These are phyloP conservation scores for Davidsoniella neocaledoniae DNA, from an alignment of 2,329 filamentous ascomycete genomes.

Conservation along the genomic window DNA sequence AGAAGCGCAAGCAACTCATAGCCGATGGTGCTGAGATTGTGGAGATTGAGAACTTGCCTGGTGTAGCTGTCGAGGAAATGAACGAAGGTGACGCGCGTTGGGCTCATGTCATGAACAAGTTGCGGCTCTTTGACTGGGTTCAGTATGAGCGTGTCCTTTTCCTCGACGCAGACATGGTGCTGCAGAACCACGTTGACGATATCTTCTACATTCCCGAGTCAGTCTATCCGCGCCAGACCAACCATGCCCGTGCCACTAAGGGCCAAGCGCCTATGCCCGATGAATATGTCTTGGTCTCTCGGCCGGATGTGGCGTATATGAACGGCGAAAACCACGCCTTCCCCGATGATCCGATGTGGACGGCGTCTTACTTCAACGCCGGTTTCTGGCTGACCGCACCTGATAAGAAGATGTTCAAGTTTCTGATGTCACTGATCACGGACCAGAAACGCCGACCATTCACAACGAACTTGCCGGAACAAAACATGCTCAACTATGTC, in stretches of 20 bases:
- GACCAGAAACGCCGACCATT: conserved; percentile 20
- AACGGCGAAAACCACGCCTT: conserved; percentile 20
- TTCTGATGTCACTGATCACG: conserved; percentile 22
- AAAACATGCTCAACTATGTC: conserved; percentile 28
- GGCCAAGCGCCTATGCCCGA: conserved; percentile 20
- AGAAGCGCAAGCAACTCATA: conserved; percentile 20
- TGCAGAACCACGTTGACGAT: conserved; percentile 21
- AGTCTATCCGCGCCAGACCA: conserved; percentile 13
- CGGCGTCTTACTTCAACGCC: conserved; percentile 21
- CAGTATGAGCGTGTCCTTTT: conserved; percentile 26
- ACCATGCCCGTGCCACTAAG: conserved; percentile 13
- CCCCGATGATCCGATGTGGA: conserved; percentile 18
- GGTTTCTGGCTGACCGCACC: conserved; percentile 26
- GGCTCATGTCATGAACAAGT: conserved; percentile 27
- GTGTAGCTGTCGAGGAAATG: conserved; percentile 19
- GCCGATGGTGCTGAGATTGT: conserved; percentile 24
- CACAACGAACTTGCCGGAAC: conserved; percentile 23
- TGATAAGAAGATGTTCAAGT: conserved; percentile 21
- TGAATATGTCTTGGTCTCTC: conserved; percentile 21
- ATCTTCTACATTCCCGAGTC: conserved; percentile 22
- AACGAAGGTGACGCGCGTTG: conserved; percentile 22
- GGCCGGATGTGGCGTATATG: conserved; percentile 20
- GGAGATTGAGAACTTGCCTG: conserved; percentile 18
- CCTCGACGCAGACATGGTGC: conserved; percentile 26
- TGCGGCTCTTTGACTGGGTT: conserved; percentile 24